These are phyloP conservation scores for Thalassiosira hispida DNA, from an alignment of 352 stramenopile genomes.

Conservation along the genomic window DNA sequence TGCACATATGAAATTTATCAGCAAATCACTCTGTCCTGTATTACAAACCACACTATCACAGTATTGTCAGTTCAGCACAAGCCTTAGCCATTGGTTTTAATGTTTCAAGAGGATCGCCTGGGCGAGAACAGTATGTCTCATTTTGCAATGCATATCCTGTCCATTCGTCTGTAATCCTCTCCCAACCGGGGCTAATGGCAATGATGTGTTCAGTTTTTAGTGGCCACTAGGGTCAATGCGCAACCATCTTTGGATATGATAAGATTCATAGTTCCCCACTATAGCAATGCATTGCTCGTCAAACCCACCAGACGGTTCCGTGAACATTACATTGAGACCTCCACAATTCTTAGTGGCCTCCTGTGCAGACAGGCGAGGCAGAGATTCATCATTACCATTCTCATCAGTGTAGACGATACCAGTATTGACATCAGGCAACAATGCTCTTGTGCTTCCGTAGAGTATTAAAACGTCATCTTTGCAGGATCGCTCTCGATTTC, in stretches of 20 bases:
- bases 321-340: conserved; percentile 65
- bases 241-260: conserved; percentile 74
- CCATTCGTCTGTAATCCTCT: conserved; percentile 53
- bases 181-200: conserved; percentile 38
- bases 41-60: conserved; percentile 70
- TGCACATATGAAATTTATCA: conserved; percentile 73
- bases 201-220: neutral
- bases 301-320: conserved; percentile 23
- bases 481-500: conserved; percentile 54
- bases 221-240: conserved; percentile 22
- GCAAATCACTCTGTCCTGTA: conserved; percentile 55
- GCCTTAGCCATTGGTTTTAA: conserved; percentile 43
- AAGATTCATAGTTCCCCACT: conserved; percentile 73
- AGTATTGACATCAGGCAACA: conserved; percentile 26
- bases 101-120: conserved; percentile 27
- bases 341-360: conserved; percentile 63
- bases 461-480: conserved; percentile 69
- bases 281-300: conserved; percentile 69
- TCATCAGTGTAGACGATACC: conserved; percentile 10
- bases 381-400: neutral
- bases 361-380: conserved; percentile 25
- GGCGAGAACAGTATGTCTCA: conserved; percentile 46
- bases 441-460: conserved; percentile 41
- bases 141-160: conserved; percentile 27
- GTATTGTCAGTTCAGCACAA: conserved; percentile 52